A percentile compares a stretch with the other conserved stretches of the same genome.
phyloP scores from a whole-genome alignment of 192 early-diverging fungal species.

The Radiomyces spectabilis region DNA sequence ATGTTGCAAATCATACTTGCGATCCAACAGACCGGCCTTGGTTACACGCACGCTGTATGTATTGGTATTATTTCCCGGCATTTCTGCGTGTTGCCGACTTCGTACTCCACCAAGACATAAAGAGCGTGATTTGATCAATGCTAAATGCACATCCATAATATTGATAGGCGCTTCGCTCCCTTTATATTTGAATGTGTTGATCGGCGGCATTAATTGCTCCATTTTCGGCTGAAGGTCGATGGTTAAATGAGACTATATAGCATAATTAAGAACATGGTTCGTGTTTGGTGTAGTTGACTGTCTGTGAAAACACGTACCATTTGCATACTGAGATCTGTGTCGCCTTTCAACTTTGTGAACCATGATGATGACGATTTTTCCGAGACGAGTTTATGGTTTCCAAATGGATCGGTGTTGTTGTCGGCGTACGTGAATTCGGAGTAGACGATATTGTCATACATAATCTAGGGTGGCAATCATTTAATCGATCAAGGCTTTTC shows the following conservation, averaged over 20 bases:
- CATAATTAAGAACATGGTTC: no score
- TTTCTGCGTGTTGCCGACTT: background rate
- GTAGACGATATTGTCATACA: conserved; percentile 52
- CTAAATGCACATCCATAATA: conserved; percentile 18
- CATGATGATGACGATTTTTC: conserved; percentile 22
- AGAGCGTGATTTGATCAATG: conserved; percentile 19
- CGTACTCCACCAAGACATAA: conserved; percentile 28
- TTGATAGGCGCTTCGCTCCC: no score
- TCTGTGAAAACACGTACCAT: no score
- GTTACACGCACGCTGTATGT: conserved; percentile 30
- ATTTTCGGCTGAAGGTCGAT: conserved; percentile 18
- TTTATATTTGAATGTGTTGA: conserved; percentile 27
- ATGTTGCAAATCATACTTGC: conserved; percentile 64
- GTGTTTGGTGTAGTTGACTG: no score
- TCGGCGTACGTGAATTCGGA: conserved; percentile 50
- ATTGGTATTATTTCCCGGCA: background rate
- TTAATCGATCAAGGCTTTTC: conserved; percentile 26
- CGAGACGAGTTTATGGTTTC: no score
- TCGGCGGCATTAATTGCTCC: conserved; percentile 24
- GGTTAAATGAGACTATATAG: no score
- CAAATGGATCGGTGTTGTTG: no score
- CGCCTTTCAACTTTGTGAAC: conserved; percentile 27
- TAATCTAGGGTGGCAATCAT: conserved; percentile 32
- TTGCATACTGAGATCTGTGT: no score
- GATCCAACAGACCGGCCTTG: conserved; percentile 62